Evolutionary conservation across 2,329 filamentous ascomycete genomes (phyloP).

Genomic region (Trichoderma sp.): DNA sequence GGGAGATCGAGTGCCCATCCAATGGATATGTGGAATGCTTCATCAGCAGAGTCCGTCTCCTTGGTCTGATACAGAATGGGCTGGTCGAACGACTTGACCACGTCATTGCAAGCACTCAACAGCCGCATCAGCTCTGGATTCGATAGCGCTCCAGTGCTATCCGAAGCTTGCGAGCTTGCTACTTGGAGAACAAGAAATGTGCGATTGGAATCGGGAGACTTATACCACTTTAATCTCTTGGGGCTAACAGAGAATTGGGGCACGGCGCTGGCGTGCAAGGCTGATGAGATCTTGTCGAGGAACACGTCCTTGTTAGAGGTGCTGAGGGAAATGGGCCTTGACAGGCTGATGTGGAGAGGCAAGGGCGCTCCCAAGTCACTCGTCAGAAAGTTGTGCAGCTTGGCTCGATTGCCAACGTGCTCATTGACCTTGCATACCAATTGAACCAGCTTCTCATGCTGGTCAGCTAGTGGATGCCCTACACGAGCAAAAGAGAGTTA

Average conservation of each 20-base stretch:
- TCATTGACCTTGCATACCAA: conserved; percentile 41
- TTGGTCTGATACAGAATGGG: conserved; percentile 63
- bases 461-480: conserved; percentile 54
- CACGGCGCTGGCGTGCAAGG: conserved; percentile 34
- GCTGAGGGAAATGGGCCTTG: conserved; percentile 71
- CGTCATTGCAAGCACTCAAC: conserved; percentile 63
- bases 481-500: not conserved
- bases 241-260: conserved; percentile 40
- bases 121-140: conserved; percentile 60
- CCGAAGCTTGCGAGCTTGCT: conserved; percentile 24
- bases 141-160: conserved; percentile 28
- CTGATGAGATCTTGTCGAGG: conserved; percentile 49
- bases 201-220: conserved; percentile 58
- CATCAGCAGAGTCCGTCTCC: conserved; percentile 26
- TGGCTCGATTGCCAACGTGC: conserved; percentile 32
- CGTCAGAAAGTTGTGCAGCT: conserved; percentile 66
- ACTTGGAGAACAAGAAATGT: conserved; percentile 82
- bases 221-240: conserved; percentile 46
- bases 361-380: conserved; percentile 75
- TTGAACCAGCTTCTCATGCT: conserved; percentile 46
- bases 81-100: conserved; percentile 60
- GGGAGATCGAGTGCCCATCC: conserved; percentile 72
- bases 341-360: conserved; percentile 89
- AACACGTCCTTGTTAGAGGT: conserved; percentile 72
- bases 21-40: conserved; percentile 81